These are phyloP conservation scores for Pezicula rhizophila DNA, from an alignment of 2,329 filamentous ascomycete species.

Conservation along the genomic window DNA sequence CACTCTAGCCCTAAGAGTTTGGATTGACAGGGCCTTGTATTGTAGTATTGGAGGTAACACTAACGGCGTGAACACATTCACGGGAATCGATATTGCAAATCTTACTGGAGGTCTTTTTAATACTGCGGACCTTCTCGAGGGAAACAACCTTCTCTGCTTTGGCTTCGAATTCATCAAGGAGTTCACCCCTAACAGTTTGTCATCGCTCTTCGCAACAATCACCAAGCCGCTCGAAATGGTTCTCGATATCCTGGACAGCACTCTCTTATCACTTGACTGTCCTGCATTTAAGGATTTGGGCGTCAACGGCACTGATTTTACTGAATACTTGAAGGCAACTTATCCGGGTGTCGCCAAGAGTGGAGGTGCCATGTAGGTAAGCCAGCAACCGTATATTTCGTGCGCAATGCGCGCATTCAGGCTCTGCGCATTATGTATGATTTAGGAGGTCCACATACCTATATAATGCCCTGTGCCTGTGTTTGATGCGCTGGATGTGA, in stretches of 20 bases:
- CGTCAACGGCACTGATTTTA: background rate
- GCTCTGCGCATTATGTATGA: no score
- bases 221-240: conserved; percentile 25
- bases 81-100: conserved; percentile 36
- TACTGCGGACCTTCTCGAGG: conserved; percentile 33
- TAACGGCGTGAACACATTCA: conserved; percentile 43
- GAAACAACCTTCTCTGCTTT: conserved; percentile 41
- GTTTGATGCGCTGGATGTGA: no score
- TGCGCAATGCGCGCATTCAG: no score
- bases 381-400: background rate
- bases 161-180: conserved; percentile 32
- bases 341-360: conserved; percentile 6
- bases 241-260: conserved; percentile 6
- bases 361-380: background rate
- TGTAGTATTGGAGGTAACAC: conserved; percentile 41
- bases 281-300: conserved; percentile 22
- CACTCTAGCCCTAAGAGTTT: no score
- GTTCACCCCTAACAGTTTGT: conserved; percentile 34
- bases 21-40: background rate
- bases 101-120: conserved; percentile 40
- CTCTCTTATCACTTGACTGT: conserved; percentile 23
- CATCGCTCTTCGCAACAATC: conserved; percentile 30
- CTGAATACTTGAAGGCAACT: conserved; percentile 1
- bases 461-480: no score
- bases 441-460: no score